Percentiles rank a stretch among this genome's conserved stretches.
Conservation (phyloP, 805 yeast species). For the Yarrowia yakushimensis region DNA sequence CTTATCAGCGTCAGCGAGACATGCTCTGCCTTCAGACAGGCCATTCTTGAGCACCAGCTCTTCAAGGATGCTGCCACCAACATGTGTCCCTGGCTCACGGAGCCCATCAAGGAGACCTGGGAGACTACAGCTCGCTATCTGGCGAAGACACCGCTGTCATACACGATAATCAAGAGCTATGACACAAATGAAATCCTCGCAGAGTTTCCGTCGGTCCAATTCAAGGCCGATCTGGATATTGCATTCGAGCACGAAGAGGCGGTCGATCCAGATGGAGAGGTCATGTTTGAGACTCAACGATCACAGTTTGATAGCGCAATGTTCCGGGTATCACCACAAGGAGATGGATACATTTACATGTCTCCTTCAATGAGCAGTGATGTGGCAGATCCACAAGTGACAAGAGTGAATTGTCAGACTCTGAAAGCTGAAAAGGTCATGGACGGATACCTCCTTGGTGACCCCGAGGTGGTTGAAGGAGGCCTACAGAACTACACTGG, state of each 20-base stretch:
- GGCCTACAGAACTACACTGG: neutral
- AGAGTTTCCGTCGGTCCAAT: neutral
- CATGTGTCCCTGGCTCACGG: conserved; percentile 1
- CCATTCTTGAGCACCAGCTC: neutral
- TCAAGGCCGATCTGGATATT: neutral
- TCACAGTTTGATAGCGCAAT: neutral
- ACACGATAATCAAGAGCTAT: neutral
- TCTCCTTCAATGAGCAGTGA: conserved; percentile 14
- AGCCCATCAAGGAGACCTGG: neutral
- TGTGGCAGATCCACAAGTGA: neutral
- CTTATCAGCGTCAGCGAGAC: neutral
- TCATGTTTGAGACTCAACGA: conserved; percentile 20
- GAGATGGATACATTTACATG: neutral
- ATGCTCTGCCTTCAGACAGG: neutral
- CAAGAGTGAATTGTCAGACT: neutral
- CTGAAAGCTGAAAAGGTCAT: neutral
- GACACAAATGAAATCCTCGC: conserved; percentile 4
- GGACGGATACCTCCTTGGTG: conserved; percentile 3
- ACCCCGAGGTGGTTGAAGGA: neutral
- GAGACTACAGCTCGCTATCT: neutral
- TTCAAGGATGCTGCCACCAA: neutral
- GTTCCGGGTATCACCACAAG: conserved; percentile 5
- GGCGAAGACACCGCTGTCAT: neutral
- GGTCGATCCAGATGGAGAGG: neutral
- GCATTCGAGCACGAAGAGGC: conserved; percentile 12